Base-by-base conservation (phyloP, 129 eudicot species). In the Flaveria brownii region DNA sequence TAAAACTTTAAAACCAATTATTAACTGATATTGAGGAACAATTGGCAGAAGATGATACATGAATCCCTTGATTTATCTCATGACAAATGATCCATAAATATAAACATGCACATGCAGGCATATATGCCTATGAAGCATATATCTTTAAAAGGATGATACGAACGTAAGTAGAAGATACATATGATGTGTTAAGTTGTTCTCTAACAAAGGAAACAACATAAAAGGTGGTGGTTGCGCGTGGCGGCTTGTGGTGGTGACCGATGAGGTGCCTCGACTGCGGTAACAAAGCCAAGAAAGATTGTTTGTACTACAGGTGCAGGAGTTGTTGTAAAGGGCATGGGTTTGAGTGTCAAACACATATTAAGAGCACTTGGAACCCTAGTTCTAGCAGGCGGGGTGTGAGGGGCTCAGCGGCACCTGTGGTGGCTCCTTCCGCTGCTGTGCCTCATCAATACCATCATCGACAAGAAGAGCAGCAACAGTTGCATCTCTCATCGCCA, bases 301-400 rank as follows among this genome's bases (percentile, higher is more conserved):
- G 98, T 68, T 49, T 23, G 56, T 82, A 86, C 50, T 77, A 67
- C 70, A 70, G 98, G 75, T 92, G 98, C 72, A 83, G 98, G 59
- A 90, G 92, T 77, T 92, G 98, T 57, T 92, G 98, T 46, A 88
- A 68, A 75, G 88, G 86, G 69, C 83, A 87, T 69, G 96, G 90
- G 7, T 88, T 90, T 79, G 81, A 76, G 74, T 92, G 98, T 67
- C 85, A 83, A 68, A 92, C 98, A 8, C 98, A 92, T 55, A 84
- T 92, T 15, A 90, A 80, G 81, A 92, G 98, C 86, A 92, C 98
- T 75, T 92, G 98, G 98, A 83, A 85, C 46, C 94, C 98, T 11
- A 87, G 84, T 43, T 78, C 98, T 70, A 81, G 70, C 2, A 72
- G 90, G 42, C 88, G 84, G 16, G 22, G 10, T 77, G 50, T 69